Percentiles rank a stretch among this genome's conserved stretches.
Conservation (phyloP, 1,284 basidiomycete genomes). For the Inonotus hispidus region DNA sequence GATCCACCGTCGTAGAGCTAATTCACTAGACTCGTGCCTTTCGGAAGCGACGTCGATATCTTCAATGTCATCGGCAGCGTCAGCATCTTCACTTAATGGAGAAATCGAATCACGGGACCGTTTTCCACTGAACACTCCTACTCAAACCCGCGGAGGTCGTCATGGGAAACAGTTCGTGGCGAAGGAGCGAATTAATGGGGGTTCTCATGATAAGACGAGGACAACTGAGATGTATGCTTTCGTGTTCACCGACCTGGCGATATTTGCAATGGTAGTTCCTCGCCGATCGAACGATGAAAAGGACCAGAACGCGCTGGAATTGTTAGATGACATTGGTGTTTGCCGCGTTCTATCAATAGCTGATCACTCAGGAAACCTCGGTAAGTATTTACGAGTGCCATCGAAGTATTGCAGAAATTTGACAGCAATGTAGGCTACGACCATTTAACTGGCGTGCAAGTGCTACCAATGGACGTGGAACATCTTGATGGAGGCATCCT, state of each 20-base stretch:
- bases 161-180: background rate
- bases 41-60: slow-evolving; percentile 9
- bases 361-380: slow-evolving; percentile 17
- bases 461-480: slow-evolving; percentile 43
- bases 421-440: slow-evolving; percentile 25
- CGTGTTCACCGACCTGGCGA: slow-evolving; percentile 48
- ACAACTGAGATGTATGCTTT: slow-evolving; percentile 34
- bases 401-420: background rate
- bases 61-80: slow-evolving; percentile 10
- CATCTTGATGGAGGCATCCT: slow-evolving; percentile 38
- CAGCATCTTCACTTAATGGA: slow-evolving; percentile 4
- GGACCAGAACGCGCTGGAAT: slow-evolving; percentile 7
- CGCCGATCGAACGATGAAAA: background rate
- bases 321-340: slow-evolving; percentile 14
- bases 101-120: background rate
- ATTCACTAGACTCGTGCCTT: slow-evolving; percentile 15
- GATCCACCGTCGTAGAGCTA: slow-evolving; percentile 9
- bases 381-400: slow-evolving; percentile 7
- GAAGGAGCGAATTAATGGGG: background rate
- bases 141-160: no score
- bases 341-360: slow-evolving; percentile 14
- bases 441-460: slow-evolving; percentile 41
- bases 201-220: slow-evolving; percentile 19
- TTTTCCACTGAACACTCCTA: background rate
- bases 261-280: slow-evolving; percentile 32